Conservation (phyloP, 805 yeast species). For the Metschnikowia continentalis region DNA sequence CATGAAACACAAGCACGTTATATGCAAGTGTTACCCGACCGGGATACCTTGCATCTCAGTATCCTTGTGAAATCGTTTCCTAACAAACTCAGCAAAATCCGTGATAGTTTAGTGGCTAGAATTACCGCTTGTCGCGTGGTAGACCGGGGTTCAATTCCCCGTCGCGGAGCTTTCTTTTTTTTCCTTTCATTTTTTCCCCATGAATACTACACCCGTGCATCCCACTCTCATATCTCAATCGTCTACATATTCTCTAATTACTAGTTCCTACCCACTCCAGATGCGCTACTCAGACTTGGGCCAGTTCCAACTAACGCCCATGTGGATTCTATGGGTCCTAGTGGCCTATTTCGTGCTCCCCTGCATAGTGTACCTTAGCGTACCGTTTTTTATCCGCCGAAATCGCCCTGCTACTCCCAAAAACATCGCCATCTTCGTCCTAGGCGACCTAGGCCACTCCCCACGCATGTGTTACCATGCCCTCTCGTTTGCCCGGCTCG, state of each 20-base stretch:
- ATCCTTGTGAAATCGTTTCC: too few species aligned
- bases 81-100: background rate
- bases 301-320: slow-evolving; percentile 6
- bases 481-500: slow-evolving; percentile 60
- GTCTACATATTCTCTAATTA: background rate
- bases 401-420: slow-evolving; percentile 28
- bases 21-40: too few species aligned
- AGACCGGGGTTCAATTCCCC: background rate
- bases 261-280: background rate
- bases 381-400: slow-evolving; percentile 34
- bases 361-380: slow-evolving; percentile 33
- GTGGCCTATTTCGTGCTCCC: slow-evolving; percentile 46
- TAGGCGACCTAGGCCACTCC: slow-evolving; percentile 93
- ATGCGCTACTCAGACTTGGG: slow-evolving; percentile 7
- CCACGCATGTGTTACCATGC: slow-evolving; percentile 95
- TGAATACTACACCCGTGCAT: background rate
- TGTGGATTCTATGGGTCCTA: slow-evolving; percentile 44
- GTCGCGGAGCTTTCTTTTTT: background rate
- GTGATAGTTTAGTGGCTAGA: too few species aligned
- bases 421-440: slow-evolving; percentile 71
- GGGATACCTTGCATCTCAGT: too few species aligned
- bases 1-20: too few species aligned
- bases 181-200: too few species aligned
- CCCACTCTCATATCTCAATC: background rate
- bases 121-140: too few species aligned